phyloP scores from a whole-genome alignment of 2,329 filamentous ascomycete genomes.

The Ophiostoma tasmaniense region DNA sequence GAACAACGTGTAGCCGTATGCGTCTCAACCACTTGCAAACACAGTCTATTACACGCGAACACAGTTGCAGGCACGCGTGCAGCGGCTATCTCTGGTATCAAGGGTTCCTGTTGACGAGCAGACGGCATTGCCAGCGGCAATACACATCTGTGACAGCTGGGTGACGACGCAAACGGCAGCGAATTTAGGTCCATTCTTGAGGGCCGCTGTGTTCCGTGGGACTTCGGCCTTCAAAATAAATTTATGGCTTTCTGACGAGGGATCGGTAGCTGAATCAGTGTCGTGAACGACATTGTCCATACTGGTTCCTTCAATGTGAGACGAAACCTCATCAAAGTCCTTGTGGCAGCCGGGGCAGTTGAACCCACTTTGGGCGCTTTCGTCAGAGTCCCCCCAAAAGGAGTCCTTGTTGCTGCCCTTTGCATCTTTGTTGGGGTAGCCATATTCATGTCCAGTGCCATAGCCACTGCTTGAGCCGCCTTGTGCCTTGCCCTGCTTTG shows the following conservation, averaged over 20 bases:
- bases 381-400: background rate
- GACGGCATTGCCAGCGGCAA: slow-evolving; percentile 1
- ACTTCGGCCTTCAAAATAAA: too few species aligned
- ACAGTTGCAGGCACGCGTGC: slow-evolving; percentile 5
- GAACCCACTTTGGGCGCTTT: background rate
- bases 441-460: background rate
- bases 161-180: slow-evolving; percentile 2
- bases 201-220: background rate
- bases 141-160: background rate
- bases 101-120: background rate
- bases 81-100: background rate
- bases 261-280: background rate
- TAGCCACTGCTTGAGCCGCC: too few species aligned
- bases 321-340: background rate
- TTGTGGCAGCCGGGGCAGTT: background rate
- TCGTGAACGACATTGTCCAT: background rate
- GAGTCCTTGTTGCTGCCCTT: background rate
- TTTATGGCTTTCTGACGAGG: background rate
- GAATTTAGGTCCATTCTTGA: background rate
- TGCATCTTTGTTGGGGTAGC: background rate
- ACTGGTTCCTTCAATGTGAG: background rate
- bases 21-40: background rate
- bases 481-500: background rate
- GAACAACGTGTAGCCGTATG: background rate
- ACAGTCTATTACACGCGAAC: background rate